Base-by-base conservation (phyloP, 495 filamentous ascomycete genomes). In the Cercophora newfieldiana region DNA sequence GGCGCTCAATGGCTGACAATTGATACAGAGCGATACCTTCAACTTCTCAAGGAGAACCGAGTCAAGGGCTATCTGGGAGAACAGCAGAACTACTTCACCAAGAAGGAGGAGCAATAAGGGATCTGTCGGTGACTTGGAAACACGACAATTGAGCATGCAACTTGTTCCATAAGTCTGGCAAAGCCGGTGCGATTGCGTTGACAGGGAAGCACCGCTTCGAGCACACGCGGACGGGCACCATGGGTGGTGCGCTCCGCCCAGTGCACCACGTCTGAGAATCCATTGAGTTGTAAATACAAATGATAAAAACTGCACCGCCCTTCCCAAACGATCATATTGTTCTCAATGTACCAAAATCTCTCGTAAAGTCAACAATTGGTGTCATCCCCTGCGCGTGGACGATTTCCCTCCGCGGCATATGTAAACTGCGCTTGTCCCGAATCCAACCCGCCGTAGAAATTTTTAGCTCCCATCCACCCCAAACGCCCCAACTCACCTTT, bases 31-130 rank as follows among this genome's bases (percentile, higher is more conserved):
- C 89, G 92, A 73, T 99, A 99, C 80, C 88, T 99, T 69, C 90
- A 96, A 76, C 81, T 97, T 62, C 82, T 99, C 75, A 89, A 89
- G 78, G 89, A 93, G 65, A 82, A 89, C 72, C 91, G 92, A 81
- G 83, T 97, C 71, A 88, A 86, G 81, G 95, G 95, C 69, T 97
- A 96, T 76, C 75, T 94, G 53, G 95, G 94, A 71, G 84, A 94
- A 81, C 93, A 97, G 84, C 91, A 95, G 81, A 96, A 97, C 80
- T 91, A 91, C 76, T 81, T 90, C 61, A 68, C 84, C 30, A 85
- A 88, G 75, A 66, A 78, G 44, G 69, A 78, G 63, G 59, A 68
- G 61, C 69, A 66, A 61, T 66, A 24, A 63, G n/a, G 5, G 12
- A 47, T 1, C 4, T 25, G 18, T 21, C 37, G 12, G 31, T 49